Percentiles rank a stretch among this genome's conserved stretches.
Conservation (phyloP, 2,329 filamentous ascomycete genomes). For the Botrytis squamosa region DNA sequence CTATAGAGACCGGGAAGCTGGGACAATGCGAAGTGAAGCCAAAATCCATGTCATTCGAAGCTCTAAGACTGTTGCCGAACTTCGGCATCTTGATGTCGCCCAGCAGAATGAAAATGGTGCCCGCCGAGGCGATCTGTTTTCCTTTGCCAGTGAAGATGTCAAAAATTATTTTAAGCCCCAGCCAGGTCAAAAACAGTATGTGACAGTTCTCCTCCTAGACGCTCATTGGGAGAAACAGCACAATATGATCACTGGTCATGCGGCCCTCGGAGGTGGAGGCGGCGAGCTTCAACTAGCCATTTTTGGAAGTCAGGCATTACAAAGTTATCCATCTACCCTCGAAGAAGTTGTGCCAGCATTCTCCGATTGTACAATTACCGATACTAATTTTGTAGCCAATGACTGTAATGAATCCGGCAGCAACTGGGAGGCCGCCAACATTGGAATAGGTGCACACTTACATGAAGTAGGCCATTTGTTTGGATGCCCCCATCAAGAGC, state of each 20-base stretch:
- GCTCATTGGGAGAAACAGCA: conserved; percentile 77
- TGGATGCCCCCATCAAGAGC: conserved; percentile 85
- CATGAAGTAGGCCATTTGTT: conserved; percentile 90
- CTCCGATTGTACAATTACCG: conserved; percentile 84
- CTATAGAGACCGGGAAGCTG: conserved; percentile 66
- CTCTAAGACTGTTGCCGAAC: conserved; percentile 80
- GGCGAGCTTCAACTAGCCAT: conserved; percentile 80
- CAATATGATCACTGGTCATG: conserved; percentile 74
- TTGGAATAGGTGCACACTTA: conserved; percentile 89
- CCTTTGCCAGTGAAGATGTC: conserved; percentile 75
- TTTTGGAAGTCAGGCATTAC: conserved; percentile 88
- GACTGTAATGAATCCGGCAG: conserved; percentile 84
- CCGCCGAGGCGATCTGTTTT: conserved; percentile 71
- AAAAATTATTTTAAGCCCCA: conserved; percentile 71
- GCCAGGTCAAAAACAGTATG: conserved; percentile 80
- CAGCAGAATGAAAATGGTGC: conserved; percentile 72
- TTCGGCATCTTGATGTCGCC: conserved; percentile 73
- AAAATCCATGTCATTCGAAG: conserved; percentile 82
- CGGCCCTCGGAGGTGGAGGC: conserved; percentile 74
- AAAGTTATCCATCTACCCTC: conserved; percentile 84
- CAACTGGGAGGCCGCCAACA: conserved; percentile 92
- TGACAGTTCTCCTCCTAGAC: conserved; percentile 83
- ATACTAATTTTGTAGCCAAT: conserved; percentile 77
- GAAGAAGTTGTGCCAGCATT: conserved; percentile 91
- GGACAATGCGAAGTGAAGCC: conserved; percentile 83